These are phyloP conservation scores for Metschnikowia anglica DNA, from an alignment of 805 yeast genomes.

Conservation along the genomic window DNA sequence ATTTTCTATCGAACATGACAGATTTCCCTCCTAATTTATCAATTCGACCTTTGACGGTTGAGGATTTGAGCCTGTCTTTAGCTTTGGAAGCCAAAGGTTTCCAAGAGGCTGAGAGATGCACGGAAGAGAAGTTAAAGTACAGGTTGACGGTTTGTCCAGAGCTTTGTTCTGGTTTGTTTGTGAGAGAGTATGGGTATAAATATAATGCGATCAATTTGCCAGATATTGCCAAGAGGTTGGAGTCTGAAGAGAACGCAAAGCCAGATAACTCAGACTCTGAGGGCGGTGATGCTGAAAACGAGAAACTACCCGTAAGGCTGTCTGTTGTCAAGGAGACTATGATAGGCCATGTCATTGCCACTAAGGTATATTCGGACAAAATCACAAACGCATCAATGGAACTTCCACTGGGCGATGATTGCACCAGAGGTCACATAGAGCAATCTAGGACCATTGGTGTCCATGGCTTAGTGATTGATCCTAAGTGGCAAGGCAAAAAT, in stretches of 20 bases:
- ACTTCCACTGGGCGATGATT: constrained; percentile 44
- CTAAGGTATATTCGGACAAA: constrained; percentile 54
- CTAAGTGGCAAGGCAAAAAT: constrained; percentile 76
- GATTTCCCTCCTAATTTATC: constrained; percentile 48
- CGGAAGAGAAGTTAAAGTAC: constrained; percentile 60
- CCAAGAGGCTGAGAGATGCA: constrained; percentile 66
- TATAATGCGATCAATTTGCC: constrained; percentile 45
- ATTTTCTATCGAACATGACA: constrained; percentile 28
- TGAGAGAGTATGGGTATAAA: constrained; percentile 58
- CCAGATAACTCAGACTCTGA: constrained; percentile 17
- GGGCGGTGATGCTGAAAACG: constrained; percentile 29
- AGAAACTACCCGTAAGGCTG: constrained; percentile 47
- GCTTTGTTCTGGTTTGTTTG: constrained; percentile 81
- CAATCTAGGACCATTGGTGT: constrained; percentile 71
- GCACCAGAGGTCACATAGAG: constrained; percentile 67
- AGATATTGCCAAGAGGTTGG: constrained; percentile 36
- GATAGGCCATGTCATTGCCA: constrained; percentile 79
- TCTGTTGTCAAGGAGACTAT: constrained; percentile 59
- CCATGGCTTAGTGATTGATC: constrained; percentile 77
- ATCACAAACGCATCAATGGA: constrained; percentile 63
- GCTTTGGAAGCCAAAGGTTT: constrained; percentile 69
- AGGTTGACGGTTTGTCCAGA: constrained; percentile 85
- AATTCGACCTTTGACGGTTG: constrained; percentile 26
- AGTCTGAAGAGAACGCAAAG: constrained; percentile 24
- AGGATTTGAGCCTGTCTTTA: constrained; percentile 63